These are phyloP conservation scores for Wickerhamomyces ciferrii DNA, from an alignment of 805 yeast species.

Conservation along the genomic window DNA sequence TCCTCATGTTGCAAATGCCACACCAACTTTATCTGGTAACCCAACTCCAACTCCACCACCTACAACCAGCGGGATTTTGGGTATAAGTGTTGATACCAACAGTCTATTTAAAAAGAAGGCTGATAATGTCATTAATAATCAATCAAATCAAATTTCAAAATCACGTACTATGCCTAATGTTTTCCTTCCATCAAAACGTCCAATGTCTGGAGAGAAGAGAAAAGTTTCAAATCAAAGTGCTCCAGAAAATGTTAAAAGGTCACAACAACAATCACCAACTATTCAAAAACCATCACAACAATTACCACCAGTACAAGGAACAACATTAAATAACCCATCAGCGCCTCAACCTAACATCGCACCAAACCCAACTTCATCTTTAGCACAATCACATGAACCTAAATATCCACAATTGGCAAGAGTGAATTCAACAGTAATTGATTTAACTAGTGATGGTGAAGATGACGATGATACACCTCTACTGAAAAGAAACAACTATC, in stretches of 20 bases:
- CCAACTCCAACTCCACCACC: background rate
- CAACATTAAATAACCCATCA: too few relatives aligned
- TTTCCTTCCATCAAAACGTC: background rate
- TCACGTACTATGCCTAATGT: background rate
- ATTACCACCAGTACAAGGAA: too few relatives aligned
- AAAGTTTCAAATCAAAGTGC: background rate
- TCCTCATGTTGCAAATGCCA: background rate
- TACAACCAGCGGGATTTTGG: background rate
- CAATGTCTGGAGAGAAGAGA: background rate
- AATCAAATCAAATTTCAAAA: background rate
- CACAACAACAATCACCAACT: background rate
- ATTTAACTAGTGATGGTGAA: constrained; percentile 2
- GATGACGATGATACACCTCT: background rate
- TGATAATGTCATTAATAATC: background rate
- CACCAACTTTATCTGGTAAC: background rate
- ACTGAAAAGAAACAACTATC: background rate
- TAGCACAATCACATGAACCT: too few relatives aligned
- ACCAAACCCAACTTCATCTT: too few relatives aligned
- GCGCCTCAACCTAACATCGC: too few relatives aligned
- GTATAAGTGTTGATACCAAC: background rate
- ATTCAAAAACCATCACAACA: too few relatives aligned
- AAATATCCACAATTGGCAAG: background rate
- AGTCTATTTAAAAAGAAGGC: background rate
- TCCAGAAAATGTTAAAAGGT: background rate
- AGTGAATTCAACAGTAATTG: background rate